Base-by-base conservation (phyloP, 2,329 filamentous ascomycete genomes). In the Aspergillus pseudonomiae region DNA sequence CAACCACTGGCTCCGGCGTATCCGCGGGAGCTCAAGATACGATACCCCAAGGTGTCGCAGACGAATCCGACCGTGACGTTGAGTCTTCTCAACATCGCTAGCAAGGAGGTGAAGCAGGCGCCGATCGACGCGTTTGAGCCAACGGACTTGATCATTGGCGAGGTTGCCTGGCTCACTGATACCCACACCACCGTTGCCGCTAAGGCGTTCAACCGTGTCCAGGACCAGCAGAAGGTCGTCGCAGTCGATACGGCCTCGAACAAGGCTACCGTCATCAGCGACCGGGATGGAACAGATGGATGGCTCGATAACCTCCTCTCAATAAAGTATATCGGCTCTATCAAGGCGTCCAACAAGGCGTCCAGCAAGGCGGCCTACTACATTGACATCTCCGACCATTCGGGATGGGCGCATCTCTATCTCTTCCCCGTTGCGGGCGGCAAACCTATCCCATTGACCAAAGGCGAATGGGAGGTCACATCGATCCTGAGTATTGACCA, bases 11-110 rank as follows among this genome's bases (percentile, higher is more conserved):
- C 88, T 0, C 87, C 87, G 0, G 77, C 83, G 0, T 91, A 91
- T 70, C 88, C 89, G 1, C 75, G 80, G 0, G 85, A 90, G 67
- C 77, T 91, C 2, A 83, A 89, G 28, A 75, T 91, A 55, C 82
- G 88, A 14, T 91, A 91, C 67, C 89, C 89, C 50, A 91, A 91
- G 75, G 88, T 90, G 12, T 88, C 88, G 54, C 85, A 85, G 55
- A 89, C 83, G 65, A 91, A 91, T 70, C 89, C 89, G 0, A 89
- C 85, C 0, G 88, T 89, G 0, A 78, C 82, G 19, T 81, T 91
- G 65, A 86, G 86, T 60, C 72, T 91, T 0, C 77, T 91, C 3
- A 79, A 85, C 24, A 73, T 90, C 14, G 78, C 78, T 4, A 79
- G 80, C 2, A 78, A 81, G 6, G 75, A 84, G 48, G 77, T 79